phyloP scores from a whole-genome alignment of 768 basidiomycete genomes.

The Xanthoconium purpureum region DNA sequence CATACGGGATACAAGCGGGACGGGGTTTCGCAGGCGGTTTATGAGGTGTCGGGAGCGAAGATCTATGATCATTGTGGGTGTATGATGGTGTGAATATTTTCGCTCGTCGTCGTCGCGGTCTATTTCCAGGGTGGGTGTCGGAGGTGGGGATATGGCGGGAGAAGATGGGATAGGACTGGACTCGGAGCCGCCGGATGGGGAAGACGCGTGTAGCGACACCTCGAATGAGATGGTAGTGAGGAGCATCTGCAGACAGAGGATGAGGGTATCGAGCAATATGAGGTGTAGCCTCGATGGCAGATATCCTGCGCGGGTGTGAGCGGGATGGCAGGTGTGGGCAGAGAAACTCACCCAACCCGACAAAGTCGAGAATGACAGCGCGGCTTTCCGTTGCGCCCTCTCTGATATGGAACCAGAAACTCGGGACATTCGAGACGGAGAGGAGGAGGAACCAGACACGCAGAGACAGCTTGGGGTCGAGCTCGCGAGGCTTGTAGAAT shows the following conservation, averaged over 20 bases:
- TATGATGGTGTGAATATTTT: constrained; percentile 22
- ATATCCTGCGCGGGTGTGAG: constrained; percentile 40
- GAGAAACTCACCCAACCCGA: constrained; percentile 62
- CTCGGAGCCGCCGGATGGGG: constrained; percentile 40
- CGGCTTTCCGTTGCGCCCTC: constrained; percentile 54
- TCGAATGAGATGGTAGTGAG: constrained; percentile 72
- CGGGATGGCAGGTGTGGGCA: background rate
- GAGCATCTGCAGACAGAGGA: constrained; percentile 62
- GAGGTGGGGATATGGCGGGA: constrained; percentile 21
- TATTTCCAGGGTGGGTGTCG: constrained; percentile 27
- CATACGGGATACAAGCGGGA: constrained; percentile 33
- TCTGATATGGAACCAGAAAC: constrained; percentile 59
- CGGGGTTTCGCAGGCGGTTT: constrained; percentile 54
- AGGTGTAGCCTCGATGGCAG: constrained; percentile 65
- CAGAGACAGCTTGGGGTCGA: constrained; percentile 62
- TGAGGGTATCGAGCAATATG: constrained; percentile 63
- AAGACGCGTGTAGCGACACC: constrained; percentile 40
- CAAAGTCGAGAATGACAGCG: constrained; percentile 70
- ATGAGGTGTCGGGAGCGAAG: constrained; percentile 54
- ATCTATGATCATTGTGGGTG: constrained; percentile 57
- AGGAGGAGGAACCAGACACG: constrained; percentile 65
- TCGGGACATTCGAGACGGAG: constrained; percentile 54
- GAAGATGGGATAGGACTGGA: constrained; percentile 28
- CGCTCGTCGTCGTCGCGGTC: constrained; percentile 14
- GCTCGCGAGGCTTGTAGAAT: constrained; percentile 63